Base-by-base conservation (phyloP, 2,329 filamentous ascomycete species). In the Colletotrichum gloeosporioides region DNA sequence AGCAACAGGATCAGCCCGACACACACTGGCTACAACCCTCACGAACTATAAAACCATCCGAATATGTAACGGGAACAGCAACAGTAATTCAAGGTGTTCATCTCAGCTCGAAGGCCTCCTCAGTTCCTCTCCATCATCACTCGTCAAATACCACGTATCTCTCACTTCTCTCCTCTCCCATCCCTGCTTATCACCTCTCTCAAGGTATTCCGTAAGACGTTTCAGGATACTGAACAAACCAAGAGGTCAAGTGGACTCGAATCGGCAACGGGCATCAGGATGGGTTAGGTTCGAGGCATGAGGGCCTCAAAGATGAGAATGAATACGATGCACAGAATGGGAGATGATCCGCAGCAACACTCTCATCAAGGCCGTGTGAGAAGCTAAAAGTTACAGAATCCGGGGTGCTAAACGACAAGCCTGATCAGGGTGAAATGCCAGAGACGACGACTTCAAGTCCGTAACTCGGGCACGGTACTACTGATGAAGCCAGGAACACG, bases 381-480 rank as follows among this genome's bases (percentile, higher is more conserved):
- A 39, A 39, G 36, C 16, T 15, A 8, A 12, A 15, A 13, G 10
- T 34, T 34, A 4, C 13, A 15, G 32, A 6, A 6, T 6, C 12
- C 12, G 32, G 5, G 4, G 32, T 13, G 32, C 32, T 15, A 13
- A 13, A 16, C 16, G 16, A 39, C 16, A 44, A 44, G 16, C 12
- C 32, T 12, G 32, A 34, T 6, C 4, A 34, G 32, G 32, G 32
- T 34, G 12, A 44, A 9, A 2, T 22, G 44, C 6, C 10, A 49
- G 44, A 49, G n/a, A 1, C 44, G n/a, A 10, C 36, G 3, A 44
- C 8, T 2, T n/a, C 4, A 1, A 49, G 44, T 7, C 6, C 18
- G 3, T 7, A 2, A 22, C 10, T 49, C 12, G 10, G 39, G 39
- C 9, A 6, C 0, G 2, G 36, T n/a, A 1, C 9, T n/a, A 13